Evolutionary conservation across 257 asterid genomes (phyloP).

Genomic region (Penstemon newberryi): DNA sequence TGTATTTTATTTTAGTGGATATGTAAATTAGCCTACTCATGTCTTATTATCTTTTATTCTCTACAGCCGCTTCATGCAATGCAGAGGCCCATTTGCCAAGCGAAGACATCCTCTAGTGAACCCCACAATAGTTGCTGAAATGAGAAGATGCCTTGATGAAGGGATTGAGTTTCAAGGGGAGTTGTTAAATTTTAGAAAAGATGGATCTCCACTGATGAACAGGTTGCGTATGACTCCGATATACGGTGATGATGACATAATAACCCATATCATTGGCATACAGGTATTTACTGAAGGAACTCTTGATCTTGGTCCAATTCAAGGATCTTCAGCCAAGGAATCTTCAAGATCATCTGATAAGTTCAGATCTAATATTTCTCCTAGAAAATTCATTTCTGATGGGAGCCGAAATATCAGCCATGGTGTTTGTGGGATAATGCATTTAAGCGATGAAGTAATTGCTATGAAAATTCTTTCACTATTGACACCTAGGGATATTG

Average conservation of each 20-base stretch:
- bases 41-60: conserved; percentile 12
- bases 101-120: conserved; percentile 60
- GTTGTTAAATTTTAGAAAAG: conserved; percentile 49
- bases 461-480: conserved; percentile 63
- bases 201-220: conserved; percentile 57
- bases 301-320: conserved; percentile 82
- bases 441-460: conserved; percentile 77
- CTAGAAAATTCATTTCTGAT: conserved; percentile 36
- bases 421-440: conserved; percentile 71
- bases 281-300: conserved; percentile 67
- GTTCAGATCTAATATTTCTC: conserved; percentile 51
- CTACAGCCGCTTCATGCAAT: conserved; percentile 66
- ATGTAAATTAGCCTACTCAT: background rate
- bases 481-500: conserved; percentile 84
- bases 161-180: conserved; percentile 61
- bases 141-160: conserved; percentile 48
- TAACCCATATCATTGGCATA: conserved; percentile 72
- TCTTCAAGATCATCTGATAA: conserved; percentile 47
- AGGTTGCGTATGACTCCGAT: conserved; percentile 55
- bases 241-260: conserved; percentile 48
- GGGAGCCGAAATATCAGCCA: conserved; percentile 50
- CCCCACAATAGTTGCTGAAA: conserved; percentile 48
- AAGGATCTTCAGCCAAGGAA: conserved; percentile 67
- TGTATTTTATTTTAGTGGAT: background rate
- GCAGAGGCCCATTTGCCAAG: conserved; percentile 57